phyloP scores from a whole-genome alignment of 2,329 filamentous ascomycete species.

The Penicillium sp. region DNA sequence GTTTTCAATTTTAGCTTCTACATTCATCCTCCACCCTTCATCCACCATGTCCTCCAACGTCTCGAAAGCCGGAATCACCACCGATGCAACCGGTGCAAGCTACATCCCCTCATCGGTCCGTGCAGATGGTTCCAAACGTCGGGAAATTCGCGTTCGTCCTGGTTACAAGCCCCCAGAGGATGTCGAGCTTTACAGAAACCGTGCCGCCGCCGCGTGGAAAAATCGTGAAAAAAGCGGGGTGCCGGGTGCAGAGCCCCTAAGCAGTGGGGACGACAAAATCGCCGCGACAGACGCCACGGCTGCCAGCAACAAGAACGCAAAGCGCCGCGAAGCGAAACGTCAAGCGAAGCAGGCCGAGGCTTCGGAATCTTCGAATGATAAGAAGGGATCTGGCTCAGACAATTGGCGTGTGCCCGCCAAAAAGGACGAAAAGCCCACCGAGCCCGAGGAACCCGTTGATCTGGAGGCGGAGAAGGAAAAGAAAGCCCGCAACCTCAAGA shows the following conservation, averaged over 20 bases:
- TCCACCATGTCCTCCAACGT: constrained; percentile 18
- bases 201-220: constrained; percentile 81
- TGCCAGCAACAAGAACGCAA: constrained; percentile 81
- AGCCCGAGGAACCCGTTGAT: constrained; percentile 51
- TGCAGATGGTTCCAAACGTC: constrained; percentile 85
- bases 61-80: constrained; percentile 66
- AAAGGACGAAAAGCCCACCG: constrained; percentile 27
- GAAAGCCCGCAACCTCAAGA: constrained; percentile 85
- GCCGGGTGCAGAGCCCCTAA: constrained; percentile 67
- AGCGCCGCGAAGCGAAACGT: constrained; percentile 67
- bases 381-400: constrained; percentile 29
- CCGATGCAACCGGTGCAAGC: constrained; percentile 75
- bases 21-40: neutral
- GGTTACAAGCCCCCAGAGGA: constrained; percentile 95
- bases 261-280: constrained; percentile 53
- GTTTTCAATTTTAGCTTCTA: neutral
- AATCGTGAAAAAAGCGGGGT: constrained; percentile 70
- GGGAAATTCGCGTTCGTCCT: constrained; percentile 89
- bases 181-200: constrained; percentile 93
- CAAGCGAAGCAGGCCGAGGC: constrained; percentile 61
- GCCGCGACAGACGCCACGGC: constrained; percentile 50
- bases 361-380: constrained; percentile 30
- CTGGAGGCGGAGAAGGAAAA: constrained; percentile 81
- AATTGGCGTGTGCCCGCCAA: constrained; percentile 34
- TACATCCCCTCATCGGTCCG: constrained; percentile 86